Conservation (phyloP, 768 basidiomycete species). For the Lactarius akahatsu region DNA sequence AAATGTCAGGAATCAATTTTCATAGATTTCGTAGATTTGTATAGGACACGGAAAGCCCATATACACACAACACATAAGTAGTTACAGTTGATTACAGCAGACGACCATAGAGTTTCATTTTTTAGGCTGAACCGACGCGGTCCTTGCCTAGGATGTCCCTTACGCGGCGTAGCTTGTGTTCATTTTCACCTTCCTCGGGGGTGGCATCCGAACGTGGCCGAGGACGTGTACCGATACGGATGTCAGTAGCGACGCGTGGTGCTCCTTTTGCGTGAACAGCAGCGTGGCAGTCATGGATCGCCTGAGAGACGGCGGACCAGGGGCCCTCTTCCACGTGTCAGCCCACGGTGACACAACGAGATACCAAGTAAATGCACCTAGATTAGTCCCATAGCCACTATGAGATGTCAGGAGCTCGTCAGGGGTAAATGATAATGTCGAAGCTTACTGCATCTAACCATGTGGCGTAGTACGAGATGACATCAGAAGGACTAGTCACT, state of each 20-base stretch:
- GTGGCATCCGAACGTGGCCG: slow-evolving; percentile 38
- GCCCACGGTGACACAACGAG: not conserved
- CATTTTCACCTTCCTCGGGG: slow-evolving; percentile 69
- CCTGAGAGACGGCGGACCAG: slow-evolving; percentile 79
- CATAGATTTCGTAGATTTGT: not conserved
- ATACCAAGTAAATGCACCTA: slow-evolving; percentile 47
- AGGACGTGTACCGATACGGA: slow-evolving; percentile 89
- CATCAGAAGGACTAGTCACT: not conserved
- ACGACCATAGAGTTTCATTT: not conserved
- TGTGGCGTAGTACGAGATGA: not conserved
- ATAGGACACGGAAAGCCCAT: not conserved
- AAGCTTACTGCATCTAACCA: slow-evolving; percentile 65
- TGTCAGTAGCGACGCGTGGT: slow-evolving; percentile 83
- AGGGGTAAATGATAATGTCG: not conserved
- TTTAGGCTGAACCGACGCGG: slow-evolving; percentile 15
- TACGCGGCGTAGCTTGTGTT: slow-evolving; percentile 76
- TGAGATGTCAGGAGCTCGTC: not conserved
- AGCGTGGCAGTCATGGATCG: slow-evolving; percentile 88
- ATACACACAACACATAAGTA: slow-evolving; percentile 7
- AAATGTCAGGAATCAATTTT: not conserved
- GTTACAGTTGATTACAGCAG: not conserved
- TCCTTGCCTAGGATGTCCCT: slow-evolving; percentile 65
- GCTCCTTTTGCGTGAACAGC: slow-evolving; percentile 79
- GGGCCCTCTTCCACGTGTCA: slow-evolving; percentile 58
- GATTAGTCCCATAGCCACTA: slow-evolving; percentile 90